These are phyloP conservation scores for Tuber microsphaerosporum DNA, from an alignment of 495 filamentous ascomycete genomes.

Conservation along the genomic window DNA sequence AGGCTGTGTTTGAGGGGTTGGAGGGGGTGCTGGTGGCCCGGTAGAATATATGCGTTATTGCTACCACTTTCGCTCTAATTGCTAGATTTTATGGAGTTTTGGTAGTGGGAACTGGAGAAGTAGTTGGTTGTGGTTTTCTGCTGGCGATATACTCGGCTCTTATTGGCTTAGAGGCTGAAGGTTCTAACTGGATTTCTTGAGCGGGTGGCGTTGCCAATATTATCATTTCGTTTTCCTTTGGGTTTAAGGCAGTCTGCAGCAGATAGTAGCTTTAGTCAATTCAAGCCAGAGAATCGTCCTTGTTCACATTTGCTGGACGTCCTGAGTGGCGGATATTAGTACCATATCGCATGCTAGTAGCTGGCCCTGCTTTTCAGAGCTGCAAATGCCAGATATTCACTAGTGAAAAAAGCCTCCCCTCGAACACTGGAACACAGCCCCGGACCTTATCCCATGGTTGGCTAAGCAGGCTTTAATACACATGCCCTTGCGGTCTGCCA, in stretches of 20 bases:
- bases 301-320: not conserved
- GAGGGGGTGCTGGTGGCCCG: slow-evolving; percentile 20
- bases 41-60: not conserved
- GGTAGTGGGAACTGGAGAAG: not conserved
- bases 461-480: not conserved
- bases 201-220: not conserved
- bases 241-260: not conserved
- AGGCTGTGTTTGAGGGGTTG: slow-evolving; percentile 23
- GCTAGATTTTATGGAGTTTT: not conserved
- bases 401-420: not conserved
- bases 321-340: not conserved
- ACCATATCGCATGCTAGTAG: not conserved
- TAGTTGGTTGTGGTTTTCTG: not conserved
- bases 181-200: not conserved
- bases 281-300: not conserved
- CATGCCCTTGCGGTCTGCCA: not conserved
- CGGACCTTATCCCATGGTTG: not conserved
- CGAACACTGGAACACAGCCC: not conserved
- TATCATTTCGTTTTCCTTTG: not conserved
- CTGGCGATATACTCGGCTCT: not conserved
- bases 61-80: not conserved
- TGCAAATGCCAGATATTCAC: not conserved
- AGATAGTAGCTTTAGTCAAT: not conserved
- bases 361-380: not conserved
- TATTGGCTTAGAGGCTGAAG: not conserved